A percentile compares a stretch with the other conserved stretches of the same genome.
Conservation (phyloP, 192 early-diverging fungal genomes). For the Gryganskiella cystojenkinii region DNA sequence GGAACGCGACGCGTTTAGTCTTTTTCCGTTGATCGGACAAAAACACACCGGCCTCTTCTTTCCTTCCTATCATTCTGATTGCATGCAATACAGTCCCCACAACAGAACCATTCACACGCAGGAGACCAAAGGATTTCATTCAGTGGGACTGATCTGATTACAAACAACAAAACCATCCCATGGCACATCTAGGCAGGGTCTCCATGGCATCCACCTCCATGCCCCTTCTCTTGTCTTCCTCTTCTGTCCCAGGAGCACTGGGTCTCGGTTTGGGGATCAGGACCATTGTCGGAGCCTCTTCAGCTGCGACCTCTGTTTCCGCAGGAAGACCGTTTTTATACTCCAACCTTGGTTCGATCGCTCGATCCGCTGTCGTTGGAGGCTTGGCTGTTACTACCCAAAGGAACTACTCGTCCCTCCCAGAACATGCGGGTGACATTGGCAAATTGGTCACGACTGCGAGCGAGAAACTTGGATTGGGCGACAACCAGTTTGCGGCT, state of each 20-base stretch:
- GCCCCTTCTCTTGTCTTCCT: constrained; percentile 13
- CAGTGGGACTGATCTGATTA: too few relatives aligned
- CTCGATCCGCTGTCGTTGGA: constrained; percentile 23
- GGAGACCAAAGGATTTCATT: too few relatives aligned
- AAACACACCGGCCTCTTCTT: background rate
- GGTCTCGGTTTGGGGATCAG: constrained; percentile 8
- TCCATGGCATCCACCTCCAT: constrained; percentile 15
- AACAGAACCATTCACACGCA: background rate
- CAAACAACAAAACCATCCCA: background rate
- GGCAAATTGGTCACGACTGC: constrained; percentile 41
- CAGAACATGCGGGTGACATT: constrained; percentile 35
- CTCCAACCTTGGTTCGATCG: background rate
- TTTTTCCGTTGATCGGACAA: background rate
- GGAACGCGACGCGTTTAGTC: background rate
- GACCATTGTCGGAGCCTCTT: background rate
- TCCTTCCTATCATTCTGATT: background rate
- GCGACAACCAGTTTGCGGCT: constrained; percentile 58
- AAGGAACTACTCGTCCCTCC: constrained; percentile 15
- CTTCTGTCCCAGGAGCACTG: background rate
- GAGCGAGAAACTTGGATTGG: constrained; percentile 46
- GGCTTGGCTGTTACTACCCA: constrained; percentile 30
- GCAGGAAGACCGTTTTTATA: constrained; percentile 2
- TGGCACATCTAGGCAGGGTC: constrained; percentile 40
- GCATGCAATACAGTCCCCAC: background rate
- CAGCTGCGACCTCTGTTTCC: background rate